These are phyloP conservation scores for Wickerhamomyces rabaulensis DNA, from an alignment of 805 yeast species.

Conservation along the genomic window DNA sequence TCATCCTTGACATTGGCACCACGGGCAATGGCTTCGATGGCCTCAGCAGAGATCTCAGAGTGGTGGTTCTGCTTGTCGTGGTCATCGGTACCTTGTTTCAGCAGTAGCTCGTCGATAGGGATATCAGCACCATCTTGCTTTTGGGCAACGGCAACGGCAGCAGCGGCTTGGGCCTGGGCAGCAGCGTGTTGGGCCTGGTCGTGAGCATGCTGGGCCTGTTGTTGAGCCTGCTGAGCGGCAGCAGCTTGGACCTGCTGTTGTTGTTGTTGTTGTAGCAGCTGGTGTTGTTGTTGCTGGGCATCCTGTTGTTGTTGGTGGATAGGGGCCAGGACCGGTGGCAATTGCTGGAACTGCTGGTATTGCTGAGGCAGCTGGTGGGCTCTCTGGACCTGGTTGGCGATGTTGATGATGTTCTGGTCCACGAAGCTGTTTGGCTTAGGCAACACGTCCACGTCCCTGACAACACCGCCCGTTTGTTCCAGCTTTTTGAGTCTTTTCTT, in stretches of 20 bases:
- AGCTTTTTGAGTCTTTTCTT: conserved; percentile 8
- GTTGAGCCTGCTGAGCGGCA: conserved; percentile 8
- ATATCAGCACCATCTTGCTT: conserved; percentile 11
- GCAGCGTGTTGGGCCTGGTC: conserved; percentile 5
- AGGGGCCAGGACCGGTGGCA: conserved; percentile 3
- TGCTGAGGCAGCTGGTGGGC: conserved; percentile 4
- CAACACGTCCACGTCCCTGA: conserved; percentile 4
- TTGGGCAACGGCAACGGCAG: conserved; percentile 5
- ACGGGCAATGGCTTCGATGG: conserved; percentile 8
- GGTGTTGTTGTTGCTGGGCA: conserved; percentile 5
- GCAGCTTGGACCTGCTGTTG: conserved; percentile 9
- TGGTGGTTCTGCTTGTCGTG: conserved; percentile 1
- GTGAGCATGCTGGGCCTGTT: conserved; percentile 5
- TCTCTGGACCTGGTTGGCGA: conserved; percentile 9
- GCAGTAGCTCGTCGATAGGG: conserved; percentile 13
- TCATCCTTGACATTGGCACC: conserved; percentile 1
- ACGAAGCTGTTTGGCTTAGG: conserved; percentile 6
- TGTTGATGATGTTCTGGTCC: conserved; percentile 9
- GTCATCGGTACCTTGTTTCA: conserved; percentile 8
- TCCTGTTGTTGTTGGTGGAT: conserved; percentile 4
- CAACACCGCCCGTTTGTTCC: conserved; percentile 8
- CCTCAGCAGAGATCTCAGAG: conserved; percentile 6
- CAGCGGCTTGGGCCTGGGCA: conserved; percentile 7
- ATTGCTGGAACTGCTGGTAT: not conserved
- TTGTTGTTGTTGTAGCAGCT: conserved; percentile 8